Conservation (phyloP, 139 green algal genomes). For the Eudorina sp. region DNA sequence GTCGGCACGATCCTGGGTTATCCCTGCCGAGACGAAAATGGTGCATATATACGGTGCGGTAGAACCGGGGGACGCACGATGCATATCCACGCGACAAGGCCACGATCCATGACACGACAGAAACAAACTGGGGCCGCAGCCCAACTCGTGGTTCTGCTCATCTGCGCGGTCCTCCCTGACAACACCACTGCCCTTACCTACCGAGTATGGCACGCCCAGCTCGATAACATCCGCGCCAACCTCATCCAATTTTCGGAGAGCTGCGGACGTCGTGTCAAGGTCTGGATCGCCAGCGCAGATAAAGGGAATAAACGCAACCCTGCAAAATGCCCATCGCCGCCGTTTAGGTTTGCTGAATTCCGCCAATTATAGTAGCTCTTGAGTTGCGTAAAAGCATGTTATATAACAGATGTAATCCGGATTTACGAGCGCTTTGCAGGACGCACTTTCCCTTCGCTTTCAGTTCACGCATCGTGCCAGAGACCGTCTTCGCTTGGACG, state of each 20-base stretch:
- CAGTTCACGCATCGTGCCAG: slow-evolving; percentile 74
- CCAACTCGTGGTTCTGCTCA: background rate
- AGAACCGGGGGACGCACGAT: too few species aligned
- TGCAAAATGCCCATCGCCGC: slow-evolving; percentile 43
- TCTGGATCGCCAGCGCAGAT: slow-evolving; percentile 95
- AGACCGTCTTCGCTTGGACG: slow-evolving; percentile 52
- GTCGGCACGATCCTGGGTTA: too few species aligned
- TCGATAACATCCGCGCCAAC: slow-evolving; percentile 96
- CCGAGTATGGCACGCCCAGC: slow-evolving; percentile 90
- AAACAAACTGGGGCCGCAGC: too few species aligned
- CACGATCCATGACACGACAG: too few species aligned
- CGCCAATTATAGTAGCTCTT: too few species aligned
- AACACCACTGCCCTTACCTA: too few species aligned
- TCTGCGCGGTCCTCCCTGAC: background rate
- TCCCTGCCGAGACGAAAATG: too few species aligned
- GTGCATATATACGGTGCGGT: too few species aligned
- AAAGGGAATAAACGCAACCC: slow-evolving; percentile 95
- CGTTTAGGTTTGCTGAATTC: background rate
- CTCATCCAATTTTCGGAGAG: slow-evolving; percentile 82
- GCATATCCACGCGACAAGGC: too few species aligned
- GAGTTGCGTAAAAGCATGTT: too few species aligned
- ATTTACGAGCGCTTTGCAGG: too few species aligned
- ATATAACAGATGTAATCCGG: too few species aligned
- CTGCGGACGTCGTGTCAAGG: slow-evolving; percentile 88
- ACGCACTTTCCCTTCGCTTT: slow-evolving; percentile 72